Base-by-base conservation (phyloP, 495 filamentous ascomycete genomes). In the Tuber indicum region DNA sequence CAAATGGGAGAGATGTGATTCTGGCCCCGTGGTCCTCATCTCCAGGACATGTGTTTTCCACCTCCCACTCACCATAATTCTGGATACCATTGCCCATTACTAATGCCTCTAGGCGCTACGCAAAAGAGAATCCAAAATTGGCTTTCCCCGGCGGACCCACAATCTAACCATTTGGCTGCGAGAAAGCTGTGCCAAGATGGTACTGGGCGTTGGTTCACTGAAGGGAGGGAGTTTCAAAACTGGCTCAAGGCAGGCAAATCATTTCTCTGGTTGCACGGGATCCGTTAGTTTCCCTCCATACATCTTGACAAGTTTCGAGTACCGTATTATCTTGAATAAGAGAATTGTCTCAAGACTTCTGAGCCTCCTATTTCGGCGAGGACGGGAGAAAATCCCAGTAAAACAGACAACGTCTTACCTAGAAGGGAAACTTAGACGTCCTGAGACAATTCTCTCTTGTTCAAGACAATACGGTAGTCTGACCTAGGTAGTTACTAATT, bases 201-300 rank as follows among this genome's bases (percentile, higher is more conserved):
- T 23, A 79, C 77, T 41, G 75, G 75, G 42, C 23, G 21, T 23
- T 79, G 75, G 77, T 78, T 79, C 62, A 74, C 73, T 0, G 39
- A 78, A 12, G 72, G 77, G 43, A 16, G 42, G 0, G 39, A 71
- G 9, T 72, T 77, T 69, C 26, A 45, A 17, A 23, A 72, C 41
- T 79, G 77, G 77, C 72, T 73, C n/a, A 21, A 10, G 45, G 16
- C 69, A 32, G 43, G 36, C 45, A 72, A 72, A n/a, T 74, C 72
- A 1, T 32, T 74, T 3, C 45, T 79, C 36, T 79, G 75, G 77
- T 66, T 79, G n/a, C 75, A 79, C 19, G 77, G 77, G 19, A 79
- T 79, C 52, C 77, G 77, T 79, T n/a, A 66, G 77, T 70, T n/a
- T 49, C 19, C n/a, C 23, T 44, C 19, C 17, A 36, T 58, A 42